A percentile compares a stretch with the other conserved stretches of the same genome.
phyloP scores from a whole-genome alignment of 768 basidiomycete genomes.

The Mycena pura region DNA sequence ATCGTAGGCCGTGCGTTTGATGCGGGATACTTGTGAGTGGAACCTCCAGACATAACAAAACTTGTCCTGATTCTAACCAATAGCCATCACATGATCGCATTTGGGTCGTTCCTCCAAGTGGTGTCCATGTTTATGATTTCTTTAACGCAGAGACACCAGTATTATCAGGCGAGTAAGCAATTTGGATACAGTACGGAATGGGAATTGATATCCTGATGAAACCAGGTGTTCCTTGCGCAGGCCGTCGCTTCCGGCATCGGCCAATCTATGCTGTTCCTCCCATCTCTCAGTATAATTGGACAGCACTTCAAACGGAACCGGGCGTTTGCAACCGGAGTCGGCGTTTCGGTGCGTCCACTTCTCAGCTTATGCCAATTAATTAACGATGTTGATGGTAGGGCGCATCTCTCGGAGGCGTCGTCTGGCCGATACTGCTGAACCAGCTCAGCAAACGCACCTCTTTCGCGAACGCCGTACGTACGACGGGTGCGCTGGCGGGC shows the following conservation, averaged over 20 bases:
- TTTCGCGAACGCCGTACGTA: conserved; percentile 14
- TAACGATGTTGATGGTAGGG: neutral
- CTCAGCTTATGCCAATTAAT: neutral
- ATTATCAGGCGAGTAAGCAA: conserved; percentile 10
- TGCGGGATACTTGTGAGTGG: conserved; percentile 19
- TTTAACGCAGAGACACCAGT: conserved; percentile 11
- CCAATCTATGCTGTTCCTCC: conserved; percentile 18
- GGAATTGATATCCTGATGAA: neutral
- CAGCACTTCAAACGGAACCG: conserved; percentile 19
- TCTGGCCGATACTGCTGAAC: conserved; percentile 21
- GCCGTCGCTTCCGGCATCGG: conserved; percentile 17
- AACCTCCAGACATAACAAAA: neutral
- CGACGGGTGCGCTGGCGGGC: conserved; percentile 11
- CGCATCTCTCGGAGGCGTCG: conserved; percentile 18
- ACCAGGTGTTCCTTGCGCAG: conserved; percentile 18
- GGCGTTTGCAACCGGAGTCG: conserved; percentile 17
- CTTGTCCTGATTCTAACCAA: neutral
- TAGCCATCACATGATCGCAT: conserved; percentile 20
- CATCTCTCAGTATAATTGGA: conserved; percentile 15
- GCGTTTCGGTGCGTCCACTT: conserved; percentile 8
- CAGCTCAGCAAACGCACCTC: conserved; percentile 13
- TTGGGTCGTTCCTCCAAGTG: conserved; percentile 18
- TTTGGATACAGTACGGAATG: too few species aligned
- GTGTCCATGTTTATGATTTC: conserved; percentile 21
- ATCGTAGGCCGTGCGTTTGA: conserved; percentile 18